Evolutionary conservation across 768 basidiomycete species (phyloP).

Genomic region (Panaeolus papilionaceus): DNA sequence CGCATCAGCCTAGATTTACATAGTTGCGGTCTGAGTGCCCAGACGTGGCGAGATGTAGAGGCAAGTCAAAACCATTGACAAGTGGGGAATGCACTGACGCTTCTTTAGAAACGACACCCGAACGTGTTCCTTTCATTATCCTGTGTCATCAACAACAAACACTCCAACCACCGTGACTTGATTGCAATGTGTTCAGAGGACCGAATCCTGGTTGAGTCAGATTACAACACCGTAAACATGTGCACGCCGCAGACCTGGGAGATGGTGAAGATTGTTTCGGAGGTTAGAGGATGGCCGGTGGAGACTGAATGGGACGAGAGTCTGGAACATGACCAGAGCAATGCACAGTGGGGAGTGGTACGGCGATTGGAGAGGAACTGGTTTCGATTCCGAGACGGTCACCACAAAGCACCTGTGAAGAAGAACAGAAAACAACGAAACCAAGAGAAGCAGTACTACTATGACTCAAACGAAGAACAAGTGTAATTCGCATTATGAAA

Average conservation of each 20-base stretch:
- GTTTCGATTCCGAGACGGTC: constrained; percentile 59
- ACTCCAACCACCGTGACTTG: constrained; percentile 64
- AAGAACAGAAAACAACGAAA: constrained; percentile 26
- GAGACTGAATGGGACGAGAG: constrained; percentile 64
- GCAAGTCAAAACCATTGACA: constrained; percentile 45
- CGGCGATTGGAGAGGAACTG: constrained; percentile 75
- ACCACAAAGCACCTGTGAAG: constrained; percentile 39
- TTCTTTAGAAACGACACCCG: constrained; percentile 63
- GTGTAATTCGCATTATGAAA: neutral
- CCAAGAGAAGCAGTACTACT: constrained; percentile 20
- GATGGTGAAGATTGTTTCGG: constrained; percentile 74
- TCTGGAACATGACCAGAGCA: constrained; percentile 36
- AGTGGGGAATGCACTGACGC: neutral
- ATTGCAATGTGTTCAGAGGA: constrained; percentile 66
- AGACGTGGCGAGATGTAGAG: constrained; percentile 79
- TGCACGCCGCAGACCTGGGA: constrained; percentile 74
- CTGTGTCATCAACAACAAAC: constrained; percentile 81
- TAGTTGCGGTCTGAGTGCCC: constrained; percentile 83
- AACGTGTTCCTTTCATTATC: constrained; percentile 92
- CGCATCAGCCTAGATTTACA: constrained; percentile 87
- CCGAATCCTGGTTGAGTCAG: constrained; percentile 87
- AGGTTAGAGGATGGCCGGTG: constrained; percentile 77
- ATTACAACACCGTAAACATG: constrained; percentile 71
- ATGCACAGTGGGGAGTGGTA: constrained; percentile 66
- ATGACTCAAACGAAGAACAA: constrained; percentile 23